A percentile compares a stretch with the other conserved stretches of the same genome.
These are phyloP conservation scores for Nicotiana sylvestris DNA, from an alignment of 257 asterid species.

Conservation along the genomic window DNA sequence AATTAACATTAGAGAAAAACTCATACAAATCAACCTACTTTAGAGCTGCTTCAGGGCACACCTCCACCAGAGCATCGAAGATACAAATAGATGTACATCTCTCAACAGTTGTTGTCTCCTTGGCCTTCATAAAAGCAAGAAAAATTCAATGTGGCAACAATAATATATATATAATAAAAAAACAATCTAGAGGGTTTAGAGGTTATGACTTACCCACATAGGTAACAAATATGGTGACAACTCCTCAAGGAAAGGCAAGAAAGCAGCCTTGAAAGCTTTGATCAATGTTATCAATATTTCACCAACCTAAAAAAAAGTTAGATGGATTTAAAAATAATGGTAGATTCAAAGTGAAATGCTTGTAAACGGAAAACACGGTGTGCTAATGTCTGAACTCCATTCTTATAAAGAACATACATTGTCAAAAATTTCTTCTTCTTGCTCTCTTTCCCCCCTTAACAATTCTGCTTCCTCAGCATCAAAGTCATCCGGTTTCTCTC, in stretches of 20 bases:
- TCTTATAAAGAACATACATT: no score
- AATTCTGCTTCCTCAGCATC: no score
- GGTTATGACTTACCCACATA: slow-evolving; percentile 71
- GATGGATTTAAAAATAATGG: no score
- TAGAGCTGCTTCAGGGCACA: slow-evolving; percentile 44
- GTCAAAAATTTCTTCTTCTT: no score
- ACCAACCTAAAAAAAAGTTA: slow-evolving; percentile 47
- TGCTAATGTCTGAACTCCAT: no score
- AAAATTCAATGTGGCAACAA: neutral
- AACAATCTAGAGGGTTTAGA: neutral
- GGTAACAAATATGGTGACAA: slow-evolving; percentile 76
- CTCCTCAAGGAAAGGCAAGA: slow-evolving; percentile 92
- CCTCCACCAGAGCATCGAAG: slow-evolving; percentile 89
- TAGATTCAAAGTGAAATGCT: no score
- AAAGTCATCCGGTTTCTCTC: no score
- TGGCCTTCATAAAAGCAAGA: slow-evolving; percentile 45
- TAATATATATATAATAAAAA: neutral
- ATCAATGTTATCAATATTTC: slow-evolving; percentile 73
- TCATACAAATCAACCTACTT: slow-evolving; percentile 7
- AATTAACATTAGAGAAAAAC: slow-evolving; percentile 42
- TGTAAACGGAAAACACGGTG: no score
- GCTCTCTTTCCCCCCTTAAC: no score
- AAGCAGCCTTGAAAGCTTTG: slow-evolving; percentile 70
- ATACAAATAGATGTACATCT: slow-evolving; percentile 91
- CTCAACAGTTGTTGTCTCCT: slow-evolving; percentile 87